Evolutionary conservation across 495 filamentous ascomycete genomes (phyloP), one percentile per base, ranked within the genome.

Genomic region (Lineolata rhizophorae): DNA sequence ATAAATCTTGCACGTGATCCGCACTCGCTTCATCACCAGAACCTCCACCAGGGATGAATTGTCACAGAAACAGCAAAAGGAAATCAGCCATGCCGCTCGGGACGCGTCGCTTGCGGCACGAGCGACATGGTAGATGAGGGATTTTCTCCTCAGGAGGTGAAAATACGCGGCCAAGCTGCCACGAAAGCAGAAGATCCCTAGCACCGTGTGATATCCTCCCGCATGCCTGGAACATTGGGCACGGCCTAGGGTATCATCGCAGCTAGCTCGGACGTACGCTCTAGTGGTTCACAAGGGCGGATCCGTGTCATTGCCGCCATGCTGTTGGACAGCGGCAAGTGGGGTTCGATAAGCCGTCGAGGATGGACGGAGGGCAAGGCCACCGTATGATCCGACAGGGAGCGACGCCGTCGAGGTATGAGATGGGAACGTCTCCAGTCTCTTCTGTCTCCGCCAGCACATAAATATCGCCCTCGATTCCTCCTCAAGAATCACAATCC

Each of bases 191-290:
- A 38, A 35, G 39, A 40, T 39, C 36, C 40, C 36, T 39, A 44
- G 44, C 36, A 31, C n/a, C 16, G 39, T 47, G 44, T 47, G 44
- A 44, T 39, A 40, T 39, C 31, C 38, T 24, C 35, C 36, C 42
- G 41, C 41, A 37, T n/a, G 27, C 32, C 33, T 37, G 35, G 32
- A 35, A 37, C 41, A 31, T 35, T 38, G 32, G 41, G 27, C 27
- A 41, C 34, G 37, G 42, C 34, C 35, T 47, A 47, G 41, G 44
- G 44, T 47, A 39, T 38, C 39, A 44, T 47, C 34, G 41, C 42
- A 44, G 35, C 41, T 32, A 35, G 44, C 30, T 34, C 37, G 26
- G 35, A 31, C 30, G 29, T 19, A 27, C 39, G 21, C 35, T 41
- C 29, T 43, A 43, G 41, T 41, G 41, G 32, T 30, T 12, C 40